phyloP scores from a whole-genome alignment of 2,329 filamentous ascomycete species.

The Aspergillus persii region DNA sequence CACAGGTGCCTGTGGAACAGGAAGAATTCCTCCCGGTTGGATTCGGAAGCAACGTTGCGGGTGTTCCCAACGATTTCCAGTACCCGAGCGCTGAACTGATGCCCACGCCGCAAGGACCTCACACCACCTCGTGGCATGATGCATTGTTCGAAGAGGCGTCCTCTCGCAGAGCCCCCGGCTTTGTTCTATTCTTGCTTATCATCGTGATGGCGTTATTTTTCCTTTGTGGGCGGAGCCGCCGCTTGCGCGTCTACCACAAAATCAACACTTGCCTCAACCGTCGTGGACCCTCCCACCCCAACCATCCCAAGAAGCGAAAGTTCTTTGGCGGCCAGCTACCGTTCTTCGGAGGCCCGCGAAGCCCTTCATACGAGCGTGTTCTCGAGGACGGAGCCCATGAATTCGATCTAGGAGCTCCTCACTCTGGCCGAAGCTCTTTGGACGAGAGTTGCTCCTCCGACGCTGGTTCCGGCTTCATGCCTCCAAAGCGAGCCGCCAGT shows the following conservation, averaged over 20 bases:
- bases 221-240: conserved; percentile 75
- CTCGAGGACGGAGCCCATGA: conserved; percentile 73
- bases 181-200: conserved; percentile 75
- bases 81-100: conserved; percentile 55
- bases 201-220: conserved; percentile 68
- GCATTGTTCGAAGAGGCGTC: conserved; percentile 64
- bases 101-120: conserved; percentile 30
- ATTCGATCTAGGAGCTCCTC: conserved; percentile 72
- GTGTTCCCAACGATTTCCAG: conserved; percentile 75
- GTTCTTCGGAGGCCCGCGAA: conserved; percentile 33
- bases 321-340: conserved; percentile 59
- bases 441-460: conserved; percentile 66
- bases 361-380: conserved; percentile 72
- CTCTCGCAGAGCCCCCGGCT: conserved; percentile 67
- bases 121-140: conserved; percentile 58
- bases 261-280: conserved; percentile 41
- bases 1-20: conserved; percentile 70
- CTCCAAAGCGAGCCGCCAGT: conserved; percentile 43
- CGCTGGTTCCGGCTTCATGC: conserved; percentile 50
- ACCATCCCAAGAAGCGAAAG: conserved; percentile 50
- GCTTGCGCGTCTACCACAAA: conserved; percentile 60
- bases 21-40: conserved; percentile 72
- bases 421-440: conserved; percentile 52
- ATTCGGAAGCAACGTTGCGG: conserved; percentile 79
- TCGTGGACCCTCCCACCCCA: conserved; percentile 31